Evolutionary conservation across 116 monocot species (phyloP), one percentile per base, ranked within the genome.

Genomic region (Phalaenopsis hybrid): DNA sequence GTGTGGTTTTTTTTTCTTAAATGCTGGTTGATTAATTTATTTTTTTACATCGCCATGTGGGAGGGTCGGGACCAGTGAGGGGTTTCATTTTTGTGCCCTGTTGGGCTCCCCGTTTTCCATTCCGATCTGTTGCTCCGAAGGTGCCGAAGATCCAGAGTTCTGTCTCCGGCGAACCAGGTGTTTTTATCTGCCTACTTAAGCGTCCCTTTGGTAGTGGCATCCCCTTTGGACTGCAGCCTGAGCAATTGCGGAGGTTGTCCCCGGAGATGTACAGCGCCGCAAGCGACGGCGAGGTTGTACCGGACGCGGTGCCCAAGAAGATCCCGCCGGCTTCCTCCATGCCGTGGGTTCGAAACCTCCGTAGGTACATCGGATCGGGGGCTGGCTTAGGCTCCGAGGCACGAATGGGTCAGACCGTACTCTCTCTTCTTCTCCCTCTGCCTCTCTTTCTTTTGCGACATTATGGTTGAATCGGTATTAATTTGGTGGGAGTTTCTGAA

Each of bases 311-410:
- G 17, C 49, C 67, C 6, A 95, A 88, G 91, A 93, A 93, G 92
- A 93, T 95, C 78, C 95, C 92, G 2, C 80, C 88, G 67, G 93
- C 92, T 4, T 86, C 92, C 0, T 95, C 98, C 73, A 95, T 95
- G 95, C 98, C 93, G 59, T 98, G 98, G 98, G 95, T 88, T 45
- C 86, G 98, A 44, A 98, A 98, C 82, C 95, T 98, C 74, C 92
- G 98, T 57, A 83, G 89, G 77, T 98, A 87, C 86, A 88, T 98
- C 81, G 95, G 98, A 75, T 88, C 93, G 57, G 98, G 98, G 76
- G 81, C 93, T 31, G 93, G 98, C 33, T 91, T 98, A 77, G 95
- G 98, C 74, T 98, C 98, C 74, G 98, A 98, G 86, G 90, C 98
- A 23, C 88, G 93, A 18, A 98, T 98, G 98, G 98, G 98, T 98